These are phyloP conservation scores for Termitomyces sp. DNA, from an alignment of 768 basidiomycete genomes.

Conservation along the genomic window DNA sequence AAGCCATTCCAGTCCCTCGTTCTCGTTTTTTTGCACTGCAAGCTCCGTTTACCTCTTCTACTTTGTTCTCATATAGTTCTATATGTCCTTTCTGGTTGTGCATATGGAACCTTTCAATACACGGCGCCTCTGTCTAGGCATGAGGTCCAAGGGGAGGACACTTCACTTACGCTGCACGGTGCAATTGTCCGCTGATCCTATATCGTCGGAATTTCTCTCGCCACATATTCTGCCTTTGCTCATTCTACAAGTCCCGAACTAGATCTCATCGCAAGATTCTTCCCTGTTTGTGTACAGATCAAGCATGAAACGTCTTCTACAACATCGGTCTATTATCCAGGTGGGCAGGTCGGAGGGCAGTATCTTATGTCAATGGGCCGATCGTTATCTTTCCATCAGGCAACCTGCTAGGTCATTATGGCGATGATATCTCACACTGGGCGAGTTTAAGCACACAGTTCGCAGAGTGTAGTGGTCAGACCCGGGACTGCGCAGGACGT, in stretches of 20 bases:
- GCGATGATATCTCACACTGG: slow-evolving; percentile 44
- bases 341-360: slow-evolving; percentile 26
- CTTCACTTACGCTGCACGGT: too few species aligned
- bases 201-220: neutral
- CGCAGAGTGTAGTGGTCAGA: slow-evolving; percentile 51
- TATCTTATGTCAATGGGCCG: neutral
- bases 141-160: too few species aligned
- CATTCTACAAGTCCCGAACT: neutral
- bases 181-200: too few species aligned
- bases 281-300: slow-evolving; percentile 32
- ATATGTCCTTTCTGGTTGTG: too few species aligned
- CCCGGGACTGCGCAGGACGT: slow-evolving; percentile 51
- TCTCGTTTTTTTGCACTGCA: too few species aligned
- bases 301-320: slow-evolving; percentile 31
- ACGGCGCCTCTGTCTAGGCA: too few species aligned
- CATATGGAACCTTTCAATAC: too few species aligned
- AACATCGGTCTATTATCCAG: slow-evolving; percentile 39
- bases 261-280: neutral
- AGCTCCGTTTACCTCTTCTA: too few species aligned
- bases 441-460: slow-evolving; percentile 40
- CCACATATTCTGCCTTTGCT: neutral
- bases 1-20: too few species aligned
- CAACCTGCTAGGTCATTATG: slow-evolving; percentile 23
- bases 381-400: slow-evolving; percentile 10
- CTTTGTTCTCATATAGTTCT: too few species aligned